A percentile compares a stretch with the other conserved stretches of the same genome.
Conservation (phyloP, 768 basidiomycete species). For the Lactarius tabidus region DNA sequence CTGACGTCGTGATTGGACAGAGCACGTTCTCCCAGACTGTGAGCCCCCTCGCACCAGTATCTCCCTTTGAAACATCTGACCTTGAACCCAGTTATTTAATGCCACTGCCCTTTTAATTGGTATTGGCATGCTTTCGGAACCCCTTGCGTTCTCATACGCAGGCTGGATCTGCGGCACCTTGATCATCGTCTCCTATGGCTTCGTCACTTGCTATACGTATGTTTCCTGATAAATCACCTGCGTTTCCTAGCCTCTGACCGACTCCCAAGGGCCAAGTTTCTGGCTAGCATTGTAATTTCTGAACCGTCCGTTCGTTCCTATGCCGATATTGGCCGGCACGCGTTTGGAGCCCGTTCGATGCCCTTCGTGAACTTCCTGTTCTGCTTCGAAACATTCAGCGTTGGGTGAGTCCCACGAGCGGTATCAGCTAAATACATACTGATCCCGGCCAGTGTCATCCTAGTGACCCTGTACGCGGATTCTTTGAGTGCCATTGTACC, state of each 20-base stretch:
- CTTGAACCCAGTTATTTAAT: slow-evolving; percentile 67
- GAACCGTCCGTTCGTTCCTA: slow-evolving; percentile 77
- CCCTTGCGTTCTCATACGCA: slow-evolving; percentile 85
- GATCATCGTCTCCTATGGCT: slow-evolving; percentile 72
- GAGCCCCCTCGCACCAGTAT: not conserved
- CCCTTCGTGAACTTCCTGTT: slow-evolving; percentile 68
- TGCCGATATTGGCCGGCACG: slow-evolving; percentile 84
- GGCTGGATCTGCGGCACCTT: slow-evolving; percentile 81
- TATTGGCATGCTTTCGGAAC: slow-evolving; percentile 85
- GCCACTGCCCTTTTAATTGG: slow-evolving; percentile 82
- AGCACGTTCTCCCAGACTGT: slow-evolving; percentile 30
- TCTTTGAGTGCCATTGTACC: slow-evolving; percentile 75
- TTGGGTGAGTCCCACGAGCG: slow-evolving; percentile 47
- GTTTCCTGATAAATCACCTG: slow-evolving; percentile 31
- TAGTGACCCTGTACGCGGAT: slow-evolving; percentile 89
- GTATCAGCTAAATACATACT: not conserved
- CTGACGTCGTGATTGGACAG: slow-evolving; percentile 10
- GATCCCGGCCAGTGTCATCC: slow-evolving; percentile 56
- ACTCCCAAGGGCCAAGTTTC: slow-evolving; percentile 69
- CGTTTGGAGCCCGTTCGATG: slow-evolving; percentile 74
- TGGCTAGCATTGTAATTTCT: slow-evolving; percentile 68
- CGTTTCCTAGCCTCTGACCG: not conserved
- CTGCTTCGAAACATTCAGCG: slow-evolving; percentile 81
- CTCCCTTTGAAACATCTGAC: not conserved
- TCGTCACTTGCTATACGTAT: slow-evolving; percentile 85